phyloP scores from a whole-genome alignment of 768 basidiomycete species.

The Rickenella mellea region DNA sequence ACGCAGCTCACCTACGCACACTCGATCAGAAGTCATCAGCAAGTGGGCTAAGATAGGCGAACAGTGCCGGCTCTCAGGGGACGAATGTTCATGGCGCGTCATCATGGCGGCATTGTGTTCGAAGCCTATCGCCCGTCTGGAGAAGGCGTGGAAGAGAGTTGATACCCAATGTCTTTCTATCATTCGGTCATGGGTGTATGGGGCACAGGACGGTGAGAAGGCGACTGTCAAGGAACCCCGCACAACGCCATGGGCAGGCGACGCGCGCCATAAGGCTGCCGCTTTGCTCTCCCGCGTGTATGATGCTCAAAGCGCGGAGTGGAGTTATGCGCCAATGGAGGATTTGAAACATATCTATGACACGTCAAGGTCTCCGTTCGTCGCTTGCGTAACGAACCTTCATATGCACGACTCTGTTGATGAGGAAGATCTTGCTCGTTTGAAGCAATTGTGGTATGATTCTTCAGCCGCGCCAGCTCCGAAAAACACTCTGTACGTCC shows the following conservation, averaged over 20 bases:
- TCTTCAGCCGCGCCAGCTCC: not conserved
- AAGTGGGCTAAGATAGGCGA: conserved; percentile 71
- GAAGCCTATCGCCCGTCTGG: conserved; percentile 63
- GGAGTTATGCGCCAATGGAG: conserved; percentile 31
- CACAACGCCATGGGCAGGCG: conserved; percentile 64
- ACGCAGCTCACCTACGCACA: conserved; percentile 49
- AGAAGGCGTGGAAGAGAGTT: conserved; percentile 74
- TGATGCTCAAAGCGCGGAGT: conserved; percentile 33
- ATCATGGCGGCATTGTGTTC: conserved; percentile 64
- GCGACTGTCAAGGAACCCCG: conserved; percentile 31
- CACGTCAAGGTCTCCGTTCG: conserved; percentile 31
- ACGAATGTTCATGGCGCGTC: conserved; percentile 74
- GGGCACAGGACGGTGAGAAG: conserved; percentile 22
- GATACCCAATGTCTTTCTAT: conserved; percentile 45
- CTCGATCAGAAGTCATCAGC: conserved; percentile 62
- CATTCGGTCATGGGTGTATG: conserved; percentile 62
- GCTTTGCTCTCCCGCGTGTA: conserved; percentile 37
- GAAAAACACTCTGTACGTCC: not conserved
- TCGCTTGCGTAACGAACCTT: not conserved
- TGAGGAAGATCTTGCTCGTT: not conserved
- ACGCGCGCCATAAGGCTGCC: conserved; percentile 35
- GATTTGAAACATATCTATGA: conserved; percentile 42
- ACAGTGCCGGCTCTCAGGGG: conserved; percentile 58
- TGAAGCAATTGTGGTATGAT: not conserved
- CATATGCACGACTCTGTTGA: not conserved